Conservation (phyloP, 345 rosid genomes). For the Cochlearia excelsa region DNA sequence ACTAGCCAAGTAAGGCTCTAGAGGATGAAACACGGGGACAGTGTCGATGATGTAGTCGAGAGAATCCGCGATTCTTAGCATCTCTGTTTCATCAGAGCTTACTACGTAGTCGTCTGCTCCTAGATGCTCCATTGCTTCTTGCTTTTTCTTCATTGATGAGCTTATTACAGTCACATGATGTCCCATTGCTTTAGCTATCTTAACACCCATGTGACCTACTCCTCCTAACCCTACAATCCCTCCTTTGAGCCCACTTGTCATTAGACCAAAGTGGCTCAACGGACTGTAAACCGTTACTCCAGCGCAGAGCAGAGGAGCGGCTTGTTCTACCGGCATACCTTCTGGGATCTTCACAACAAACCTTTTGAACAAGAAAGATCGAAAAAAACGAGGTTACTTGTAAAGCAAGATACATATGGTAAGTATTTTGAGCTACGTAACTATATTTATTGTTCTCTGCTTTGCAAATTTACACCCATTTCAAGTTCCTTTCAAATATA, state of each 20-base stretch:
- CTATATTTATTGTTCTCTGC: no score
- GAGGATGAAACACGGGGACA: slow-evolving; percentile 44
- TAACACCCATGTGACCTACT: slow-evolving; percentile 55
- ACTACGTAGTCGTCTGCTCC: slow-evolving; percentile 49
- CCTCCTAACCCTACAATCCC: slow-evolving; percentile 56
- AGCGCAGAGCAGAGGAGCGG: slow-evolving; percentile 50
- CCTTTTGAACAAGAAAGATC: slow-evolving; percentile 20
- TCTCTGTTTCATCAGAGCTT: slow-evolving; percentile 40
- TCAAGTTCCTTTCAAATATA: no score
- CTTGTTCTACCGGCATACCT: slow-evolving; percentile 47
- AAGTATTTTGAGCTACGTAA: no score
- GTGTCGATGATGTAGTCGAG: slow-evolving; percentile 52
- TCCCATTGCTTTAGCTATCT: slow-evolving; percentile 58
- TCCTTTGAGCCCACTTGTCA: slow-evolving; percentile 29
- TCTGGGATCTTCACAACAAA: slow-evolving; percentile 53
- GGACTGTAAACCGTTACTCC: slow-evolving; percentile 60
- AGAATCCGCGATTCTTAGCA: slow-evolving; percentile 41
- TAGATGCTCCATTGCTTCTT: slow-evolving; percentile 49
- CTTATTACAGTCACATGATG: slow-evolving; percentile 58
- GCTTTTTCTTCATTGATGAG: slow-evolving; percentile 47
- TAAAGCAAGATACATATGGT: no score
- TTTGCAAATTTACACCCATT: no score
- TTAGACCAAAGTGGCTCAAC: slow-evolving; percentile 46
- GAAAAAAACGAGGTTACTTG: no score
- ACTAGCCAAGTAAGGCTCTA: slow-evolving; percentile 41